Conservation (phyloP, 2,329 filamentous ascomycete genomes). For the Trichoderma cornu-damae region DNA sequence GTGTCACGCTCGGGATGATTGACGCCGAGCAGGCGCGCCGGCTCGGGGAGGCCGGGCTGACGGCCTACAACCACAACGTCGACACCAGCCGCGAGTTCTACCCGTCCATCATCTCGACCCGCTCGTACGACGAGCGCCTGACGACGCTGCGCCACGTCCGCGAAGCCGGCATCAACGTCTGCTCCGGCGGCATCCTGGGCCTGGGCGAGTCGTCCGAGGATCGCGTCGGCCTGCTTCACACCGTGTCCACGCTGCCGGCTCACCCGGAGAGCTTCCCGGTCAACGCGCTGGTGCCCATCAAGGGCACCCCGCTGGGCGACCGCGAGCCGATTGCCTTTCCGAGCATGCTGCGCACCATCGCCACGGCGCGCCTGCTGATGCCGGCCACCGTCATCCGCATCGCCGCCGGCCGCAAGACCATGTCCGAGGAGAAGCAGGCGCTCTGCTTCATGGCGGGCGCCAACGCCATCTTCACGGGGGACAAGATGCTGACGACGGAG, state of each 20-base stretch:
- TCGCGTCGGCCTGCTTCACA: slow-evolving; percentile 77
- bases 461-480: slow-evolving; percentile 91
- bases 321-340: slow-evolving; percentile 69
- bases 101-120: slow-evolving; percentile 76
- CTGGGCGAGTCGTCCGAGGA: slow-evolving; percentile 75
- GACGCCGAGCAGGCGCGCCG: slow-evolving; percentile 74
- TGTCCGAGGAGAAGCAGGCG: slow-evolving; percentile 84
- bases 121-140: slow-evolving; percentile 81
- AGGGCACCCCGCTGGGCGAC: slow-evolving; percentile 79
- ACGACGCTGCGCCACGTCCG: slow-evolving; percentile 74
- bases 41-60: slow-evolving; percentile 76
- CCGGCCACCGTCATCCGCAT: slow-evolving; percentile 81
- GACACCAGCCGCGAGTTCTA: slow-evolving; percentile 89
- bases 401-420: slow-evolving; percentile 75
- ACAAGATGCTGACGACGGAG: slow-evolving; percentile 92
- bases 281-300: slow-evolving; percentile 85
- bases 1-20: slow-evolving; percentile 93
- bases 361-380: slow-evolving; percentile 77
- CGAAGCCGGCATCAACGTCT: slow-evolving; percentile 83
- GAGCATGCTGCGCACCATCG: slow-evolving; percentile 74
- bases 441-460: slow-evolving; percentile 86
- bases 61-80: slow-evolving; percentile 92
- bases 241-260: slow-evolving; percentile 70
- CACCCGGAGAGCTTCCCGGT: slow-evolving; percentile 91
- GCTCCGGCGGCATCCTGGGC: slow-evolving; percentile 82